These are phyloP conservation scores for Holtermannia corniformis DNA, from an alignment of 768 basidiomycete species.

Conservation along the genomic window DNA sequence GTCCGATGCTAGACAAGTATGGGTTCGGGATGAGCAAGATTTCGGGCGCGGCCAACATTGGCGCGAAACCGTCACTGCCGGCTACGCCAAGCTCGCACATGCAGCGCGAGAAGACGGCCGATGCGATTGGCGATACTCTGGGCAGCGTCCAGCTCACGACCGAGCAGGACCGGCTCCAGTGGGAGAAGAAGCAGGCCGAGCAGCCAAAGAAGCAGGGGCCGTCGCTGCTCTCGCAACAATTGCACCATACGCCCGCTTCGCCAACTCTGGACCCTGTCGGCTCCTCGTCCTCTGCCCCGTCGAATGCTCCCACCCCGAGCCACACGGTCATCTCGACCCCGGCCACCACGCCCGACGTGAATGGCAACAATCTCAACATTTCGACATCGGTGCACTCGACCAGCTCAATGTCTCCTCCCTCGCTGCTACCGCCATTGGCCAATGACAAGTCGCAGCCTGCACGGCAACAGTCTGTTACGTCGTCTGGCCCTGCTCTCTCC, in stretches of 20 bases:
- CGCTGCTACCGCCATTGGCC: constrained; percentile 5
- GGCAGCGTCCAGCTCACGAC: constrained; percentile 40
- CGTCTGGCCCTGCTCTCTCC: constrained; percentile 15
- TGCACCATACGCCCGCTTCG: constrained; percentile 22
- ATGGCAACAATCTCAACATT: constrained; percentile 18
- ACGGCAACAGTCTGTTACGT: constrained; percentile 3
- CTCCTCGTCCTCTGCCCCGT: constrained; percentile 8
- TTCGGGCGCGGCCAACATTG: constrained; percentile 41
- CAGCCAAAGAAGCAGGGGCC: constrained; percentile 46
- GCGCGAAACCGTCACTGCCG: constrained; percentile 30
- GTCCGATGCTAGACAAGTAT: constrained; percentile 74
- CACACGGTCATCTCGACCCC: constrained; percentile 28
- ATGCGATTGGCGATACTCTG: constrained; percentile 49
- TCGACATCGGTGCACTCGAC: constrained; percentile 36
- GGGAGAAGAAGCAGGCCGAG: constrained; percentile 33
- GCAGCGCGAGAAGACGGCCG: constrained; percentile 47
- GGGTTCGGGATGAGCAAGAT: constrained; percentile 91
- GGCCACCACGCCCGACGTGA: constrained; percentile 27
- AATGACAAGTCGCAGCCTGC: constrained; percentile 3
- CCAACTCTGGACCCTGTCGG: constrained; percentile 9
- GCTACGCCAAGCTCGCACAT: constrained; percentile 36
- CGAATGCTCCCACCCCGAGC: constrained; percentile 21
- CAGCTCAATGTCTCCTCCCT: constrained; percentile 21
- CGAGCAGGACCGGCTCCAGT: constrained; percentile 25
- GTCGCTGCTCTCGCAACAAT: constrained; percentile 65